Percentiles rank a stretch among this genome's conserved stretches.
Evolutionary conservation across 129 eudicot genomes (phyloP).

Genomic region (Helianthus annuus): HanXRQr2.0-SUNRISE NC_035435.2:163206076-163206575

Average conservation of each 20-base stretch:
- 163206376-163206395: not conserved
- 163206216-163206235: too few species aligned
- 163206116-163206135: too few species aligned
- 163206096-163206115: too few species aligned
- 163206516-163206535: too few species aligned
- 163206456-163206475: slow-evolving; percentile 66
- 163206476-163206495: slow-evolving; percentile 88
- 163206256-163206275: slow-evolving; percentile 64
- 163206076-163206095: too few species aligned
- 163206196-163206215: too few species aligned
- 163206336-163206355: too few species aligned
- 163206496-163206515: slow-evolving; percentile 23
- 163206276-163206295: slow-evolving; percentile 82
- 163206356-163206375: not conserved
- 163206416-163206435: not conserved
- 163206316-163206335: not conserved
- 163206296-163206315: slow-evolving; percentile 70
- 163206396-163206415: not conserved
- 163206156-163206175: too few species aligned
- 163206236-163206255: slow-evolving; percentile 43
- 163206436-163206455: not conserved
- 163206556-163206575: not conserved
- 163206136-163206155: too few species aligned
- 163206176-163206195: too few species aligned
- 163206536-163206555: not conserved